Evolutionary conservation across 345 rosid species (phyloP).

Genomic region (Gossypium sturtianum): DNA sequence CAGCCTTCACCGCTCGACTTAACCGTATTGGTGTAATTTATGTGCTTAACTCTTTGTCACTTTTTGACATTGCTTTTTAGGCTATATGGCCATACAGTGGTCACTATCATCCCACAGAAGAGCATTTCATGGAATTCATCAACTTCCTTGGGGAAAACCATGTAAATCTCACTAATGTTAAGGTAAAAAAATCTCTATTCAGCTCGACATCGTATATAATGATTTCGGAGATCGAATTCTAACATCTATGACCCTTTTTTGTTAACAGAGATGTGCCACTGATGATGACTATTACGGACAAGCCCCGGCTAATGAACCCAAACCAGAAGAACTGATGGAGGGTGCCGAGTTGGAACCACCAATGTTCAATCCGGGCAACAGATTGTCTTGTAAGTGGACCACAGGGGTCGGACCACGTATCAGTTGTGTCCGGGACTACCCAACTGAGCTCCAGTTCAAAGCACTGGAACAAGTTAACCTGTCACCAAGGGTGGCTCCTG

Average conservation of each 20-base stretch:
- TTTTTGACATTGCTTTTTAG: slow-evolving; percentile 23
- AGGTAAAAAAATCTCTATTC: slow-evolving; percentile 38
- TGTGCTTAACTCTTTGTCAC: not conserved
- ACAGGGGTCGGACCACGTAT: slow-evolving; percentile 78
- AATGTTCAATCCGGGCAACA: slow-evolving; percentile 19
- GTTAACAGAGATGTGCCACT: slow-evolving; percentile 45
- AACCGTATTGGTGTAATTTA: not conserved
- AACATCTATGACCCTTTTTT: not conserved
- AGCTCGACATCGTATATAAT: not conserved
- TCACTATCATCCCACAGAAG: slow-evolving; percentile 90
- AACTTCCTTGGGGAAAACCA: slow-evolving; percentile 57
- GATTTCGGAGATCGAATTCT: not conserved
- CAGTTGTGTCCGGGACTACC: slow-evolving; percentile 89
- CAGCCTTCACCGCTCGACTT: not conserved
- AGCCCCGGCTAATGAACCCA: slow-evolving; percentile 17
- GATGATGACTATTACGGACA: slow-evolving; percentile 49
- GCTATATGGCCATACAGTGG: slow-evolving; percentile 98
- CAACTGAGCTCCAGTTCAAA: slow-evolving; percentile 46
- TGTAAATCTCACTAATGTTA: slow-evolving; percentile 71
- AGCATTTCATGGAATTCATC: slow-evolving; percentile 71
- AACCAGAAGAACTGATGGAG: not conserved
- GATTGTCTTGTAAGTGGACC: slow-evolving; percentile 64
- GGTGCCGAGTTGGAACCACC: not conserved
- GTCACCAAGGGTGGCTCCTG: slow-evolving; percentile 56
- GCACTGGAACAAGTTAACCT: slow-evolving; percentile 82